Evolutionary conservation across 106 monocot genomes (phyloP).

Genomic region (Platanthera zijinensis): DNA sequence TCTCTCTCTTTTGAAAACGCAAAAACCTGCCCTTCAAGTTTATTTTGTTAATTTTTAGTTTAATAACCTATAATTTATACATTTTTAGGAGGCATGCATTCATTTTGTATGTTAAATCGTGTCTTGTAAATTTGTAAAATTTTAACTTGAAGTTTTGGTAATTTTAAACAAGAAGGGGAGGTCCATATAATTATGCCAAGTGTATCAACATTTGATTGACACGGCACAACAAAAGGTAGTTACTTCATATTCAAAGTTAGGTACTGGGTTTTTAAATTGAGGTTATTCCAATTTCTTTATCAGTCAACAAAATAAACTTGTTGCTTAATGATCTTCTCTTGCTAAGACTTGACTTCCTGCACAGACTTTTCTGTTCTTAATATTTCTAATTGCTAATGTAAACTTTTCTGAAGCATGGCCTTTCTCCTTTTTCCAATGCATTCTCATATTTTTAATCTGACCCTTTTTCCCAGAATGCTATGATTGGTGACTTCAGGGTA

Average conservation of each 20-base stretch:
- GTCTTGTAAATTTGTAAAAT: too few relatives aligned
- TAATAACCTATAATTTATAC: too few relatives aligned
- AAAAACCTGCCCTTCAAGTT: too few relatives aligned
- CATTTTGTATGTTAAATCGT: too few relatives aligned
- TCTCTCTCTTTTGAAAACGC: too few relatives aligned
- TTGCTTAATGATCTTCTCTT: background rate
- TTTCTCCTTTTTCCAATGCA: background rate
- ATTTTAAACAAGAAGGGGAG: too few relatives aligned
- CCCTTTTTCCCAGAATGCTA: slow-evolving; percentile 1
- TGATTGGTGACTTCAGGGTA: slow-evolving; percentile 2
- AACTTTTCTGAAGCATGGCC: background rate
- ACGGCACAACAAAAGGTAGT: background rate
- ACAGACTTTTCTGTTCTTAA: too few relatives aligned
- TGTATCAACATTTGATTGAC: background rate
- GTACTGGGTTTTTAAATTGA: background rate
- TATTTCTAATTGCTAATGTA: too few relatives aligned
- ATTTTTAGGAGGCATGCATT: too few relatives aligned
- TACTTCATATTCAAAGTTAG: background rate
- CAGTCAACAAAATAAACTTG: background rate
- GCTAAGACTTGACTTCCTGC: background rate
- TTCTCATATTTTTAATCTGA: background rate
- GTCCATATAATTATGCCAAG: background rate
- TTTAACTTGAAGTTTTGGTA: too few relatives aligned
- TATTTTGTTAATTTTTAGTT: too few relatives aligned
- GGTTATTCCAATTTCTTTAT: background rate